Evolutionary conservation across 176 grass and related monocot genomes (phyloP).

Genomic region (Typha latifolia): DNA sequence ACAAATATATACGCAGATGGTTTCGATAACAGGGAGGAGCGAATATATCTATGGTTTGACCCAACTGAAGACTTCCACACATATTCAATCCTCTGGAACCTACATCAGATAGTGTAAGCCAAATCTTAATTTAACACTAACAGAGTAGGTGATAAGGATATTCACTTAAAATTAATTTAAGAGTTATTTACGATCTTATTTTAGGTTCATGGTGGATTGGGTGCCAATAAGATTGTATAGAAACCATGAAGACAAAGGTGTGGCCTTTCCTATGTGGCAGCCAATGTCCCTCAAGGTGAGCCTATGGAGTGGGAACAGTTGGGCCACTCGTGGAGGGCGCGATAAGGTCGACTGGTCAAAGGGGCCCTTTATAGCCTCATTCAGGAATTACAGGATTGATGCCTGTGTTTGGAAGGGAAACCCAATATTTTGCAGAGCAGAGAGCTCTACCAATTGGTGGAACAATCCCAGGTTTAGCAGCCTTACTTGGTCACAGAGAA

Average conservation of each 20-base stretch:
- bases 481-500: conserved; percentile 27
- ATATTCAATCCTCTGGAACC: conserved; percentile 28
- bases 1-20: conserved; percentile 27
- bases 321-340: conserved; percentile 9
- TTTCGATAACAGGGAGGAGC: conserved; percentile 19
- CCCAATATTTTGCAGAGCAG: conserved; percentile 12
- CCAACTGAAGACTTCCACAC: conserved; percentile 31
- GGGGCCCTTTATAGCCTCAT: conserved; percentile 24
- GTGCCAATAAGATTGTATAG: conserved; percentile 16
- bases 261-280: conserved; percentile 11
- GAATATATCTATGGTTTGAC: conserved; percentile 31
- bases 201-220: conserved; percentile 26
- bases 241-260: conserved; percentile 15
- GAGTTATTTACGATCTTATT: not conserved
- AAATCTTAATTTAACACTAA: not conserved
- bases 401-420: conserved; percentile 31
- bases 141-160: too few species aligned
- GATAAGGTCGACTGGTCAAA: conserved; percentile 30
- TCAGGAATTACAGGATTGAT: conserved; percentile 26
- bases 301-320: conserved; percentile 20
- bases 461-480: conserved; percentile 10
- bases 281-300: conserved; percentile 20
- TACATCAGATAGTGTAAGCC: conserved; percentile 31
- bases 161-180: not conserved
- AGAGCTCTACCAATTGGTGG: conserved; percentile 17